Evolutionary conservation across 345 rosid genomes (phyloP).

Genomic region (Leavenworthia alabamica): DNA sequence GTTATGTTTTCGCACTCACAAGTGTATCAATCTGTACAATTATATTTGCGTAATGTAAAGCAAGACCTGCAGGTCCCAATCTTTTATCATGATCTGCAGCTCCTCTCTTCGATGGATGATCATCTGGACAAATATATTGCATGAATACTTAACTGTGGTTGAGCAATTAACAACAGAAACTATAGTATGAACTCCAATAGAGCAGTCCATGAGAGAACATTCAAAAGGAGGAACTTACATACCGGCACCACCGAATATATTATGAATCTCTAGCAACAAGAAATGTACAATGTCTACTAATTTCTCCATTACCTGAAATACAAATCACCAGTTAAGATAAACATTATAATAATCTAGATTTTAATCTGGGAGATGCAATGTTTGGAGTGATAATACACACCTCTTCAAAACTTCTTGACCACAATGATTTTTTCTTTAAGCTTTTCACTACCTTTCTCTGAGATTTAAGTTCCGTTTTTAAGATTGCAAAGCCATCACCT

Average conservation of each 20-base stretch:
- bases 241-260: constrained; percentile 66
- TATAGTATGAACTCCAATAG: too few species aligned
- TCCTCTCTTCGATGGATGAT: constrained; percentile 27
- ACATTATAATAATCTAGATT: too few species aligned
- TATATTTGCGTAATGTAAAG: constrained; percentile 76
- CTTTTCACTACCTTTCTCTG: constrained; percentile 69
- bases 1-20: constrained; percentile 42
- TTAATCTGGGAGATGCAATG: too few species aligned
- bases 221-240: constrained; percentile 34
- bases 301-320: constrained; percentile 78
- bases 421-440: constrained; percentile 78
- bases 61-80: constrained; percentile 82
- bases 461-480: constrained; percentile 68
- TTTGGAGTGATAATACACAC: constrained; percentile 32
- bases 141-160: neutral
- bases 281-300: constrained; percentile 86
- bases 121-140: constrained; percentile 17
- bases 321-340: constrained; percentile 18
- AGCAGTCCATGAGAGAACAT: constrained; percentile 5
- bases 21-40: constrained; percentile 71
- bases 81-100: constrained; percentile 34
- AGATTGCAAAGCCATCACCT: constrained; percentile 55
- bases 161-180: too few species aligned
- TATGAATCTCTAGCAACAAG: constrained; percentile 76
- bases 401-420: constrained; percentile 90